These are phyloP conservation scores for Penicillium sp. DNA, from an alignment of 2,329 filamentous ascomycete genomes.

Conservation along the genomic window DNA sequence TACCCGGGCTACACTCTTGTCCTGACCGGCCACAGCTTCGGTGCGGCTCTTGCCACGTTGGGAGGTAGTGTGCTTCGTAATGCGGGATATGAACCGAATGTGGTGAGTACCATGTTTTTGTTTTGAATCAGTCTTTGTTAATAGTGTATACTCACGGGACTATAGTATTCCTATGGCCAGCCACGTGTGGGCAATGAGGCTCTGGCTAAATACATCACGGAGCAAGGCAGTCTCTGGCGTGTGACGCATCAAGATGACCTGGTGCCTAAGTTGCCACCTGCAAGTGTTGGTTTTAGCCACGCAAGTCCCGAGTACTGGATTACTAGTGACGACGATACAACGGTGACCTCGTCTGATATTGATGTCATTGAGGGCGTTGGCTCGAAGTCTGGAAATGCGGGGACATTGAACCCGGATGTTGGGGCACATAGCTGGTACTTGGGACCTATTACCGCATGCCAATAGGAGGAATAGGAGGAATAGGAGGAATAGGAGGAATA, in stretches of 20 bases:
- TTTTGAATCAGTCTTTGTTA: not conserved
- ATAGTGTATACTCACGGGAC: not conserved
- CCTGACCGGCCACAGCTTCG: constrained; percentile 45
- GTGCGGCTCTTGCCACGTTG: constrained; percentile 44
- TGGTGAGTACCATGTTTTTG: constrained; percentile 29
- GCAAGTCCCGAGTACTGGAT: constrained; percentile 14
- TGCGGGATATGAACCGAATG: constrained; percentile 33
- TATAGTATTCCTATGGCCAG: constrained; percentile 35
- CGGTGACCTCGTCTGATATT: constrained; percentile 28
- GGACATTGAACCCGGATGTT: constrained; percentile 18
- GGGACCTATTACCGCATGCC: constrained; percentile 19
- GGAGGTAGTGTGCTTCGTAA: constrained; percentile 41
- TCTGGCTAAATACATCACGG: constrained; percentile 33
- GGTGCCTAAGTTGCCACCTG: constrained; percentile 32
- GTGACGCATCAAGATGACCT: constrained; percentile 33
- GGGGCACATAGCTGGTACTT: constrained; percentile 31
- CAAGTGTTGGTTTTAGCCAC: constrained; percentile 27
- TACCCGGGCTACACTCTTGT: constrained; percentile 40
- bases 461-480: no score
- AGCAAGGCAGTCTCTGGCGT: constrained; percentile 28
- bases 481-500: no score
- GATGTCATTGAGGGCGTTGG: constrained; percentile 27
- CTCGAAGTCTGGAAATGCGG: constrained; percentile 27
- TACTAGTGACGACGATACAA: constrained; percentile 3
- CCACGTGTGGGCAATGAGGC: constrained; percentile 35